Conservation (phyloP, 1,284 basidiomycete species). For the Fomitopsis palustris region DNA sequence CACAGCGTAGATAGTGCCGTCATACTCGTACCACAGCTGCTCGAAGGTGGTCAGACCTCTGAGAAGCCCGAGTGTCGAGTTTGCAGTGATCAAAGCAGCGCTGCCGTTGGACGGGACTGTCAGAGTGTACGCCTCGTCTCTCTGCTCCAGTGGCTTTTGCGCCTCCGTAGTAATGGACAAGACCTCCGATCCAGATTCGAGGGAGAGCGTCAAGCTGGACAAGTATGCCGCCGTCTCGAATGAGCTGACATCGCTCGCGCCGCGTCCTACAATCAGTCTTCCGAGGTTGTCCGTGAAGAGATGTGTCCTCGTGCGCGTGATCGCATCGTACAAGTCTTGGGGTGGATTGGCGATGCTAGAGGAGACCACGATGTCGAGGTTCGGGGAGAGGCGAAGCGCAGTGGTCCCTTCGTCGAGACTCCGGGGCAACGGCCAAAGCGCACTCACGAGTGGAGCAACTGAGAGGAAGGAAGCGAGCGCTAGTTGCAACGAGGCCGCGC, state of each 20-base stretch:
- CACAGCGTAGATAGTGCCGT: constrained; percentile 49
- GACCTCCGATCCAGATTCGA: constrained; percentile 31
- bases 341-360: constrained; percentile 32
- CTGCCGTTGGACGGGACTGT: constrained; percentile 58
- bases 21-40: constrained; percentile 69
- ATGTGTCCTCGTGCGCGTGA: constrained; percentile 35
- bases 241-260: constrained; percentile 33
- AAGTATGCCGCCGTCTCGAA: constrained; percentile 30
- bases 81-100: constrained; percentile 59
- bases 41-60: constrained; percentile 82
- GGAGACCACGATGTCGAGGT: constrained; percentile 41
- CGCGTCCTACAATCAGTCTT: constrained; percentile 48
- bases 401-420: constrained; percentile 45
- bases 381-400: constrained; percentile 44
- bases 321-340: constrained; percentile 43
- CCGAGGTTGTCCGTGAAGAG: constrained; percentile 42
- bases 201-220: constrained; percentile 37
- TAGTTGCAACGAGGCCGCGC: background rate
- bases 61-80: constrained; percentile 73
- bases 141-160: constrained; percentile 45
- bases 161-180: constrained; percentile 52
- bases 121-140: constrained; percentile 69
- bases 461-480: constrained; percentile 19
- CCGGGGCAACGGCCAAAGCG: constrained; percentile 65
- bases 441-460: constrained; percentile 21